A percentile compares a stretch with the other conserved stretches of the same genome.
Evolutionary conservation across 345 rosid species (phyloP).

Genomic region (Bretschneidera sinensis): DNA sequence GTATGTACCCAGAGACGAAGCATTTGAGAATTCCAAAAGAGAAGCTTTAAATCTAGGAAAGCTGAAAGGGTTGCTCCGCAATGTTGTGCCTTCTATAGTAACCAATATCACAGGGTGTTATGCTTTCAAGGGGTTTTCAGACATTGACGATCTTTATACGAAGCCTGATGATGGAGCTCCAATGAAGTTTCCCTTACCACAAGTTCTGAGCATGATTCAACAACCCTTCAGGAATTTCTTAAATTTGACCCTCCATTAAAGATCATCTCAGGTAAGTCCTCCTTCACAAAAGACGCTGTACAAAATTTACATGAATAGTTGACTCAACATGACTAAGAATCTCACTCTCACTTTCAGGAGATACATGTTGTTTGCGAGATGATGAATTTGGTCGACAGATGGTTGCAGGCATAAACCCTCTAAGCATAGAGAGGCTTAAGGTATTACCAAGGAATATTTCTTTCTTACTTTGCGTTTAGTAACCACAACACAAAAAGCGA

Average conservation of each 20-base stretch:
- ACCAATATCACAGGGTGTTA: background rate
- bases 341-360: conserved; percentile 3
- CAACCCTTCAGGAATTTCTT: background rate
- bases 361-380: conserved; percentile 13
- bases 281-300: too few relatives aligned
- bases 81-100: conserved; percentile 5
- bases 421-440: conserved; percentile 18
- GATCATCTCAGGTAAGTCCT: conserved; percentile 1
- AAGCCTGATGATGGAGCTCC: background rate
- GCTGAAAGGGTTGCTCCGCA: conserved; percentile 10
- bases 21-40: conserved; percentile 3
- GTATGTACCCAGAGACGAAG: conserved; percentile 20
- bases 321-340: too few relatives aligned
- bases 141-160: background rate
- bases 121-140: background rate
- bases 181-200: background rate
- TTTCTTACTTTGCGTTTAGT: too few relatives aligned
- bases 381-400: conserved; percentile 17
- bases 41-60: conserved; percentile 3
- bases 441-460: too few relatives aligned
- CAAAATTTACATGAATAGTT: too few relatives aligned
- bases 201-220: background rate
- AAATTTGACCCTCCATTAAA: conserved; percentile 9
- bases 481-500: too few relatives aligned
- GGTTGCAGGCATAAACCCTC: conserved; percentile 15